Percentiles rank a stretch among this genome's conserved stretches.
Conservation (phyloP, 2,329 filamentous ascomycete species). For the Ophiostoma pallidulum region DNA sequence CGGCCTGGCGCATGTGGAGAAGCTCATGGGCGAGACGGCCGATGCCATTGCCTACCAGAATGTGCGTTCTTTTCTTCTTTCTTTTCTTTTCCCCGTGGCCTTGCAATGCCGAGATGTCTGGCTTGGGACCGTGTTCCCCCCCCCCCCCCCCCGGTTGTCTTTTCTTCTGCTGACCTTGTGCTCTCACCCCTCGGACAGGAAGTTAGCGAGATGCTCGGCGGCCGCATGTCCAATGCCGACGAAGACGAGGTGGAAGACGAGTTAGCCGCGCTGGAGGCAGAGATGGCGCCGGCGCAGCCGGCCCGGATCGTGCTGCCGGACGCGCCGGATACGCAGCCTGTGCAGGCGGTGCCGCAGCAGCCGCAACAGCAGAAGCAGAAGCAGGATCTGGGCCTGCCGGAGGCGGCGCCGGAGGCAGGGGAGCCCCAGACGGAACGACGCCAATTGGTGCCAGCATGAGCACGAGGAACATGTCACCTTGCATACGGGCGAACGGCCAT, state of each 20-base stretch:
- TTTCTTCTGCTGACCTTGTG: no score
- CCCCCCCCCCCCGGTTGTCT: no score
- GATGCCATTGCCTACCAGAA: slow-evolving; percentile 88
- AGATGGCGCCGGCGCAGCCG: slow-evolving; percentile 29
- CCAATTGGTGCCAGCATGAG: slow-evolving; percentile 15
- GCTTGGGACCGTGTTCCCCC: no score
- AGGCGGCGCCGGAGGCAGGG: not conserved
- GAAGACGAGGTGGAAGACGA: slow-evolving; percentile 98
- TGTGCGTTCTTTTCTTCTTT: slow-evolving; percentile 41
- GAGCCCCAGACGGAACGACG: slow-evolving; percentile 10
- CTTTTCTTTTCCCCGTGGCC: not conserved
- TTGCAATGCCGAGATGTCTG: not conserved
- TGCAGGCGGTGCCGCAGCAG: no score
- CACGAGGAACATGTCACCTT: not conserved
- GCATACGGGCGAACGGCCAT: not conserved
- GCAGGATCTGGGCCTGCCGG: no score
- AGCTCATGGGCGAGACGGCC: slow-evolving; percentile 84
- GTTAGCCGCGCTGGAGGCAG: slow-evolving; percentile 67
- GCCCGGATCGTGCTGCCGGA: slow-evolving; percentile 40
- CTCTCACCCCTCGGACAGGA: slow-evolving; percentile 48
- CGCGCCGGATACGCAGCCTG: slow-evolving; percentile 34
- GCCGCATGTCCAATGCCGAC: slow-evolving; percentile 83
- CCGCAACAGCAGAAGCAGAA: not conserved
- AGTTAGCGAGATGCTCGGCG: slow-evolving; percentile 81
- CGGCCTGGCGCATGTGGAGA: slow-evolving; percentile 85